A percentile compares a stretch with the other conserved stretches of the same genome.
These are phyloP conservation scores for Arthrobotrys entomopaga DNA, from an alignment of 2,329 filamentous ascomycete species.

Conservation along the genomic window DNA sequence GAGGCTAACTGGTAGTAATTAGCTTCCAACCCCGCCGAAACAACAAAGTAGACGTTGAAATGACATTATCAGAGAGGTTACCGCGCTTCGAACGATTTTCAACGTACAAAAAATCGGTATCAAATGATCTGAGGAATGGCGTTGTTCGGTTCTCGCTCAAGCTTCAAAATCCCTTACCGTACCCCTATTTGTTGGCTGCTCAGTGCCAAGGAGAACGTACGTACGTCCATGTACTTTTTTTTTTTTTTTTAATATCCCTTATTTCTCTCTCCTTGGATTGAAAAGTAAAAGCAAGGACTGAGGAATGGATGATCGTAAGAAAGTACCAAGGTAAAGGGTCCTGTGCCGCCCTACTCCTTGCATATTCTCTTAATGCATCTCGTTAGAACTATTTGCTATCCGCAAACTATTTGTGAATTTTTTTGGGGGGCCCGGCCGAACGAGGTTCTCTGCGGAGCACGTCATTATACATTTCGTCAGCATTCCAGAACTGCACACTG, in stretches of 20 bases:
- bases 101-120: too few relatives aligned
- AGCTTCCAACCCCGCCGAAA: too few relatives aligned
- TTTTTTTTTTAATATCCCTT: conserved; percentile 2
- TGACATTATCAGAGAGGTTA: too few relatives aligned
- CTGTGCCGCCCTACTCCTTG: conserved; percentile 28
- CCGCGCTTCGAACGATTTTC: too few relatives aligned
- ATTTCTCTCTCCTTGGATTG: conserved; percentile 23
- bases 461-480: conserved; percentile 30
- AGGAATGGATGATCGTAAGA: background rate
- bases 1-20: too few relatives aligned
- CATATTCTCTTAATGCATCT: conserved; percentile 4
- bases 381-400: background rate
- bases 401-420: background rate
- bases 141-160: too few relatives aligned
- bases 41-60: too few relatives aligned
- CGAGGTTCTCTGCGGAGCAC: conserved; percentile 21
- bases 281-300: background rate
- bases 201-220: too few relatives aligned
- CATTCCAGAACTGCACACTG: conserved; percentile 46
- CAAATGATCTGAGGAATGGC: too few relatives aligned
- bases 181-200: too few relatives aligned
- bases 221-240: too few relatives aligned
- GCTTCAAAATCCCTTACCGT: too few relatives aligned
- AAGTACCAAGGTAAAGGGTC: conserved; percentile 39
- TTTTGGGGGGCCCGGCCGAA: background rate